Conservation (phyloP, 345 rosid genomes). For the Gossypium raimondii region DNA sequence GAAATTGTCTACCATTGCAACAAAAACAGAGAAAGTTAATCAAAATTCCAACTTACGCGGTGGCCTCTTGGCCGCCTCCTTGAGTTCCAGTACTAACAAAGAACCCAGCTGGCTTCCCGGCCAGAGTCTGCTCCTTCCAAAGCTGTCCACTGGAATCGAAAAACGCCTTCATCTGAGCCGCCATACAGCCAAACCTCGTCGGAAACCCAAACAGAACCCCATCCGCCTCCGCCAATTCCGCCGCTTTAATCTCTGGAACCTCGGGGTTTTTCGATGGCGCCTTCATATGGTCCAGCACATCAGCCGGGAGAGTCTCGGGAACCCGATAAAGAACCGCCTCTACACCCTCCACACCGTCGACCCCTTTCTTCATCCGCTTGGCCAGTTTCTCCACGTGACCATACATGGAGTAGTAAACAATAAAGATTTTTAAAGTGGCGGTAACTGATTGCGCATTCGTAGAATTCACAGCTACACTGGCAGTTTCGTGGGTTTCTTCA, state of each 20-base stretch:
- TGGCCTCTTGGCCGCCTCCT: constrained; percentile 92
- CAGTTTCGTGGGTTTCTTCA: constrained; percentile 22
- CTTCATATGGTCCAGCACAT: constrained; percentile 54
- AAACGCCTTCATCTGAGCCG: constrained; percentile 78
- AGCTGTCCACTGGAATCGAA: constrained; percentile 56
- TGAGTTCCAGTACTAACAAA: constrained; percentile 81
- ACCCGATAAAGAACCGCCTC: constrained; percentile 53
- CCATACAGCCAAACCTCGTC: constrained; percentile 76
- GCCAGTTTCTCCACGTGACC: constrained; percentile 73
- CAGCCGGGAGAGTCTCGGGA: constrained; percentile 54
- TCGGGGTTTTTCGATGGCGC: constrained; percentile 40
- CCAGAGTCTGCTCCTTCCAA: constrained; percentile 69
- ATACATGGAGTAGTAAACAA: constrained; percentile 68
- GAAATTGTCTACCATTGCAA: not conserved
- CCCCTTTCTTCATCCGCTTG: constrained; percentile 66
- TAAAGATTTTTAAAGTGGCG: constrained; percentile 37
- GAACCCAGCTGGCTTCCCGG: constrained; percentile 83
- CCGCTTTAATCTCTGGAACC: constrained; percentile 49
- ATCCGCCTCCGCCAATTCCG: constrained; percentile 55
- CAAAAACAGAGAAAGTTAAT: not conserved
- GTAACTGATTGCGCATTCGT: constrained; percentile 11
- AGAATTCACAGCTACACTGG: constrained; percentile 18
- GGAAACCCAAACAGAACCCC: constrained; percentile 71
- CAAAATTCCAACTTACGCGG: constrained; percentile 44
- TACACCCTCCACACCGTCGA: constrained; percentile 51